Evolutionary conservation across 768 basidiomycete genomes (phyloP).

Genomic region (Tylopilus felleus): DNA sequence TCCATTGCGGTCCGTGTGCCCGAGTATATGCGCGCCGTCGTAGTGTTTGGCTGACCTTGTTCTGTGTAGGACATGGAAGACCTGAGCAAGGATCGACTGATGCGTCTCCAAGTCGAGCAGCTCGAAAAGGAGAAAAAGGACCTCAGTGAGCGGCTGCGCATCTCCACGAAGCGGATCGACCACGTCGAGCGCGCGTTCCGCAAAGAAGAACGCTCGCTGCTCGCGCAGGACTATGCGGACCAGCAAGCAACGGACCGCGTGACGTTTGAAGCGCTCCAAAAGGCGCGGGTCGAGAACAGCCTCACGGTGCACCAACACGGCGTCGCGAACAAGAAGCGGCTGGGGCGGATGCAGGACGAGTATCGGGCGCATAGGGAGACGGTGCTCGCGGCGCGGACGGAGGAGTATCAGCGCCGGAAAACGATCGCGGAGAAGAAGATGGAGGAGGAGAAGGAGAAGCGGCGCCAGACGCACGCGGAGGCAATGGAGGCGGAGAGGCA

Average conservation of each 20-base stretch:
- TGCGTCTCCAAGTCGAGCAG: slow-evolving; percentile 89
- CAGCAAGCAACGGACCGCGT: slow-evolving; percentile 78
- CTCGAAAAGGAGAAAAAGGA: slow-evolving; percentile 96
- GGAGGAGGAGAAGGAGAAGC: slow-evolving; percentile 80
- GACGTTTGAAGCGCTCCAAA: slow-evolving; percentile 62
- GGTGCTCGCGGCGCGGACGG: slow-evolving; percentile 54
- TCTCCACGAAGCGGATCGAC: slow-evolving; percentile 86
- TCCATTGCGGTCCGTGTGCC: slow-evolving; percentile 59
- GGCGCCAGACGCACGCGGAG: slow-evolving; percentile 57
- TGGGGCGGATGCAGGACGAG: slow-evolving; percentile 71
- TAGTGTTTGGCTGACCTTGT: not conserved
- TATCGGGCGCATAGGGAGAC: slow-evolving; percentile 51
- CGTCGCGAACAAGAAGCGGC: slow-evolving; percentile 68
- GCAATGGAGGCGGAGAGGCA: slow-evolving; percentile 47
- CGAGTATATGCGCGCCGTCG: not conserved
- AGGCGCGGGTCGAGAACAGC: slow-evolving; percentile 52
- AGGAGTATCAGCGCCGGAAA: slow-evolving; percentile 61
- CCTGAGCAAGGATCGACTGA: slow-evolving; percentile 80
- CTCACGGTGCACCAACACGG: slow-evolving; percentile 59
- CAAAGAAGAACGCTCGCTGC: slow-evolving; percentile 85
- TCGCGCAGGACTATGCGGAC: slow-evolving; percentile 78
- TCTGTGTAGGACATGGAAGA: slow-evolving; percentile 67
- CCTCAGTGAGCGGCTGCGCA: slow-evolving; percentile 73
- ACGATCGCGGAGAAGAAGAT: slow-evolving; percentile 60
- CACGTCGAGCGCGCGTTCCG: slow-evolving; percentile 94